Conservation (phyloP, 129 eudicot genomes). For the Tanacetum coccineum region DNA sequence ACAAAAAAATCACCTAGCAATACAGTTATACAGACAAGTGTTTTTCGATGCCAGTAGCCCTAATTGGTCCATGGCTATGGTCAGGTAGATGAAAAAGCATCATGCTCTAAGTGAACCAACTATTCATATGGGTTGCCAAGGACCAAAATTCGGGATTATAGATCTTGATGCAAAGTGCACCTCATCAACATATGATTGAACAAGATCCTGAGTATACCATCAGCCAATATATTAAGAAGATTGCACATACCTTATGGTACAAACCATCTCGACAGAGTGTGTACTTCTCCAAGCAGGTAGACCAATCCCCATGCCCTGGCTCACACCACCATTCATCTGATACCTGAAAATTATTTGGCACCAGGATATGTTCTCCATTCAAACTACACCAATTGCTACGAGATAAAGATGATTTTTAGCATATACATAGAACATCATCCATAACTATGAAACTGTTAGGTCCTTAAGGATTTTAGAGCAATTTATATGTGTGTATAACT, state of each 20-base stretch:
- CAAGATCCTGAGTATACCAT: neutral
- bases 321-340: slow-evolving; percentile 93
- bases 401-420: neutral
- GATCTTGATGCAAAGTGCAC: no score
- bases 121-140: no score
- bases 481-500: neutral
- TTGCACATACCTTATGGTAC: slow-evolving; percentile 75
- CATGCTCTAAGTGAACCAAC: no score
- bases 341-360: slow-evolving; percentile 43
- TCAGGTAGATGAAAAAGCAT: no score
- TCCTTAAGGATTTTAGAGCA: neutral
- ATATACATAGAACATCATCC: neutral
- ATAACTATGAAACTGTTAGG: neutral
- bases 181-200: no score
- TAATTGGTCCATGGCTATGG: neutral
- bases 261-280: slow-evolving; percentile 90
- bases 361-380: slow-evolving; percentile 5
- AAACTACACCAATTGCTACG: slow-evolving; percentile 7
- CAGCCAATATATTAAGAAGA: neutral
- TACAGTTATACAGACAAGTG: neutral
- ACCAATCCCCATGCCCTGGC: slow-evolving; percentile 99
- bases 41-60: neutral
- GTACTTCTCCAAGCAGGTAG: slow-evolving; percentile 93
- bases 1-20: slow-evolving; percentile 5
- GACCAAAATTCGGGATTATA: no score